Evolutionary conservation across 371 early-diverging fungal species (phyloP).

Genomic region (Mucor velutinosus): DNA sequence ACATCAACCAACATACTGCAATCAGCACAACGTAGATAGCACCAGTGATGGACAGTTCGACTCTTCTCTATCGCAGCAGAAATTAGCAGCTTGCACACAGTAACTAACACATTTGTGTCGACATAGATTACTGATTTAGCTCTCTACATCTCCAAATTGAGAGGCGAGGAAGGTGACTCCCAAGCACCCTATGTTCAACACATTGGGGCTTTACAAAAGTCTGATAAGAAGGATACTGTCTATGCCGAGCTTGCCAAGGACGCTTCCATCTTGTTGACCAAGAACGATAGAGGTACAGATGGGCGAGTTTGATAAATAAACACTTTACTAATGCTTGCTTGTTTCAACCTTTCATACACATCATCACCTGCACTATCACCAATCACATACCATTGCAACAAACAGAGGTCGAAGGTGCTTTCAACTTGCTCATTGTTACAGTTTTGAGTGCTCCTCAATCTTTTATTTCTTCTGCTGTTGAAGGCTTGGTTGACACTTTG

Average conservation of each 20-base stretch:
- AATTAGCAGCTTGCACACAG: neutral
- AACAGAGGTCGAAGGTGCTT: conserved; percentile 73
- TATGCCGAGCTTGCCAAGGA: conserved; percentile 62
- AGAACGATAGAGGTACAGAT: conserved; percentile 60
- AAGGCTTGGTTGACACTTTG: conserved; percentile 56
- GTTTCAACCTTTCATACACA: neutral
- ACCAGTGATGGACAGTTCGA: neutral
- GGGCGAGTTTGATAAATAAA: neutral
- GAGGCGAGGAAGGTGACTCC: conserved; percentile 53
- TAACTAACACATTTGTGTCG: neutral
- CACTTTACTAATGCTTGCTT: neutral
- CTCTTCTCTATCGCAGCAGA: neutral
- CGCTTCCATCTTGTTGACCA: conserved; percentile 59
- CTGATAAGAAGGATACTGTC: conserved; percentile 63
- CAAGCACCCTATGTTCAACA: conserved; percentile 57
- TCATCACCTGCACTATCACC: neutral
- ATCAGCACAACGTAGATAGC: neutral
- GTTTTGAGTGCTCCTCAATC: conserved; percentile 40
- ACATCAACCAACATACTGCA: neutral
- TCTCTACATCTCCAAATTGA: conserved; percentile 60
- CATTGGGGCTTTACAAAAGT: conserved; percentile 53
- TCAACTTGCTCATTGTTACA: conserved; percentile 73
- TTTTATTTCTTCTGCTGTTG: conserved; percentile 42
- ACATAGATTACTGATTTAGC: conserved; percentile 59
- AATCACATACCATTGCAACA: neutral